Base-by-base conservation (phyloP, 2,329 filamentous ascomycete genomes). In the Cytospora piceae region DNA sequence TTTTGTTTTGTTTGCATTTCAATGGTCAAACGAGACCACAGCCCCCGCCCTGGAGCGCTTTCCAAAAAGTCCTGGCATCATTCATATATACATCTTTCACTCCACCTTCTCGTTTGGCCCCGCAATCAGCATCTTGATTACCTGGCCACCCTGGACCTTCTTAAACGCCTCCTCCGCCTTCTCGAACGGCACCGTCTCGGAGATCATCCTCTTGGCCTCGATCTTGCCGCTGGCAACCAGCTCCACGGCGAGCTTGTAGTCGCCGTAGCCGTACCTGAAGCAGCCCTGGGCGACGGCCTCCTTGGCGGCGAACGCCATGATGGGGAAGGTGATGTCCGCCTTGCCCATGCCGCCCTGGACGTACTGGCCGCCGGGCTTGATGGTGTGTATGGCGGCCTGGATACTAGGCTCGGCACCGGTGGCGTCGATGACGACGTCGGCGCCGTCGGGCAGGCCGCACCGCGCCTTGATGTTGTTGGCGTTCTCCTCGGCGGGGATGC, bases 321-420 rank as follows among this genome's bases (percentile, higher is more conserved):
- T 96, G 60, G 94, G 94, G 81, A 97, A 97, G 11, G 79, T 91
- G 76, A 97, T 94, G 73, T 97, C 92, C 49, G 87, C 78, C 75
- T 90, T 91, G 74, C 94, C 94, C 93, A 97, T 96, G 63, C 94
- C 94, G 67, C 89, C 92, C 80, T 96, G 93, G 11, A 96, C 89
- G 72, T 92, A 94, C 20, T 85, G 89, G 37, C 92, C 92, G 64
- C 92, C 92, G 56, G 82, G 82, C 69, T 88, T 85, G 31, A 93
- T 85, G 24, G 84, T 84, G 77, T 94, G 89, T 72, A 94, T 84
- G 39, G 85, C 86, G 0, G 90, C 84, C 79, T 94, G 91, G 72
- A 94, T 92, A 12, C 87, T 90, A 0, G 90, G 86, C 78, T 93
- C 91, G 2, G 90, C 92, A 39, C 92, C 92, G 34, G 86, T 90